phyloP scores from a whole-genome alignment of 768 basidiomycete genomes.

The Amanita phalloides region DNA sequence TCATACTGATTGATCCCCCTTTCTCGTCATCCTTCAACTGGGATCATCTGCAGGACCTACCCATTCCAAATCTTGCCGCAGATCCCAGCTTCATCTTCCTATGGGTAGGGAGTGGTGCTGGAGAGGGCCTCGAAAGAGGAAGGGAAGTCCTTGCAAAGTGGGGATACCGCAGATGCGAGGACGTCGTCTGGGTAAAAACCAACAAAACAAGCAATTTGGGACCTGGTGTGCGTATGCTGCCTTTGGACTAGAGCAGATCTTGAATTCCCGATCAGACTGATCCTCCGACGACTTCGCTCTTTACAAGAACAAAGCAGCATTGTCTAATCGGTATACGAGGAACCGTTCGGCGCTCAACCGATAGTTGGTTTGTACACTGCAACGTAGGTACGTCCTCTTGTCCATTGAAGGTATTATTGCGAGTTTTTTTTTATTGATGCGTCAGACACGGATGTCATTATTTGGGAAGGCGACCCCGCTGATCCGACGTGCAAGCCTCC shows the following conservation, averaged over 20 bases:
- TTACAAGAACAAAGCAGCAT: constrained; percentile 90
- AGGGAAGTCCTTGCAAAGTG: constrained; percentile 85
- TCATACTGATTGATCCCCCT: constrained; percentile 85
- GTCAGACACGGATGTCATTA: constrained; percentile 88
- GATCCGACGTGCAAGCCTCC: constrained; percentile 87
- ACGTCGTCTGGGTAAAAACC: constrained; percentile 98
- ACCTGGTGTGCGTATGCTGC: constrained; percentile 48
- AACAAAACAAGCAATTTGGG: constrained; percentile 65
- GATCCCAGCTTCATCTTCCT: constrained; percentile 93
- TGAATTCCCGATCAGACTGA: constrained; percentile 45
- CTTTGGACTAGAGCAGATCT: not conserved
- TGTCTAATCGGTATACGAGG: constrained; percentile 97
- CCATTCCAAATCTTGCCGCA: constrained; percentile 71
- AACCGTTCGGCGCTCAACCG: constrained; percentile 88
- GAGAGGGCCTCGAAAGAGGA: constrained; percentile 86
- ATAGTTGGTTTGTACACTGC: constrained; percentile 96
- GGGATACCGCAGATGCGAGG: constrained; percentile 93
- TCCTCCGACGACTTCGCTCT: constrained; percentile 73
- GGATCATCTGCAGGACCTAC: constrained; percentile 74
- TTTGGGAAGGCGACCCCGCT: constrained; percentile 86
- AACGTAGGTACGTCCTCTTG: constrained; percentile 70
- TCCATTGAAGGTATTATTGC: not conserved
- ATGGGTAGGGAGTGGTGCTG: constrained; percentile 90
- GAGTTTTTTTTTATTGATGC: not conserved
- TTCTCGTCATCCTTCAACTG: constrained; percentile 81